Base-by-base conservation (phyloP, 108 stramenopile genomes). In the Skeletonema marinoi region DNA sequence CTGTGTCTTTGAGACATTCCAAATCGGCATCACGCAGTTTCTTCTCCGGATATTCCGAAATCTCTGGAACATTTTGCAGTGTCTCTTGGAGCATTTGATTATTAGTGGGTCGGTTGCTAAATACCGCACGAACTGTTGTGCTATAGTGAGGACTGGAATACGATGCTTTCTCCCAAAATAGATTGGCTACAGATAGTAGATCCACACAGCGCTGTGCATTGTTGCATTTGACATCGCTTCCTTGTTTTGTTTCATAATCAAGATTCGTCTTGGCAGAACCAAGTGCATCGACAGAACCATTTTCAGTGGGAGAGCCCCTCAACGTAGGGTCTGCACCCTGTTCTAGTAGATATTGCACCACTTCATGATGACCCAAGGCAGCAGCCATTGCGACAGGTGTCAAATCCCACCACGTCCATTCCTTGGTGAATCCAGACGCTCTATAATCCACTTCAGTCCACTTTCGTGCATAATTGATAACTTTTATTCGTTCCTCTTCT, bases 311-410 rank as follows among this genome's bases (percentile, higher is more conserved):
- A 66, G 12, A 66, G 3, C 65, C 65, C 8, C 3, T 29, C 10
- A 66, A 19, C 6, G 65, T 66, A 3, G 65, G 65, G 14, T 66
- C 65, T 21, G 65, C 65, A 21, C 65, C 65, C 13, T 51, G 65
- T 9, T 51, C 13, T 10, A 66, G 65, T 9, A 66, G 16, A 29
- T 66, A 66, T 50, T 66, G 1, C 11, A 66, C 65, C 16, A 51
- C 50, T 50, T 42, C 21, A 44, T 44, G 19, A n/a, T 51, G 48
- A 10, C 65, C 65, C 46, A 19, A 1, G 50, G 10, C 11, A 13
- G 60, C 60, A 61, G 60, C 60, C 14, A 11, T 4, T 12, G 41
- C 41, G 3, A 61, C 38, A 10, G 60, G 60, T 1, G 60, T 30
- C 11, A 44, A 12, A 30, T 44, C 60, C 3, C 10, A 44, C 60